phyloP scores from a whole-genome alignment of 495 filamentous ascomycete species.

The Aspergillus mulundensis region DNA sequence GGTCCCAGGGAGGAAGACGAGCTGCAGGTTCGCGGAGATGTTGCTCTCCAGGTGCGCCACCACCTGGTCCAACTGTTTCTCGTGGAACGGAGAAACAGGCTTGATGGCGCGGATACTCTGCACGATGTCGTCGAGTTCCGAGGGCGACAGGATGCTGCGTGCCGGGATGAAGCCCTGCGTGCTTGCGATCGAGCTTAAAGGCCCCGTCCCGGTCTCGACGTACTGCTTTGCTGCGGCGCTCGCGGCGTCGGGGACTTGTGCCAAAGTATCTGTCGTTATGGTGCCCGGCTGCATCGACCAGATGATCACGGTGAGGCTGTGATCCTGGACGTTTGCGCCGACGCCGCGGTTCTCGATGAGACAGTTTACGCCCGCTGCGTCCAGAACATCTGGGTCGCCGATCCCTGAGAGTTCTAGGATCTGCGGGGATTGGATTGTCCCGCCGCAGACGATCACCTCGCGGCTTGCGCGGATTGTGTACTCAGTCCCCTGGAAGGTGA shows the following conservation, averaged over 20 bases:
- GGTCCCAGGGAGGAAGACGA: constrained; percentile 19
- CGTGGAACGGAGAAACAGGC: constrained; percentile 21
- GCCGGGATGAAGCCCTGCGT: constrained; percentile 27
- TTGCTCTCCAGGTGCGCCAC: constrained; percentile 23
- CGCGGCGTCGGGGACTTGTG: constrained; percentile 25
- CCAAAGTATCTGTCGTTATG: constrained; percentile 31
- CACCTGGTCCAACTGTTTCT: constrained; percentile 23
- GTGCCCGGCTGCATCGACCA: constrained; percentile 32
- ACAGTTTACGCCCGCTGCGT: constrained; percentile 30
- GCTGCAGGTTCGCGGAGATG: constrained; percentile 24
- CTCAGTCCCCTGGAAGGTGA: constrained; percentile 31
- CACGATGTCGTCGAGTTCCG: constrained; percentile 19
- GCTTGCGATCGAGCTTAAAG: constrained; percentile 13
- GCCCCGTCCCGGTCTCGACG: constrained; percentile 10
- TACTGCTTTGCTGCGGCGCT: constrained; percentile 19
- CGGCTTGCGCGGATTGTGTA: constrained; percentile 42
- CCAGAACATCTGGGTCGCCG: constrained; percentile 31
- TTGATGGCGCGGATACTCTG: constrained; percentile 20
- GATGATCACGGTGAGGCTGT: constrained; percentile 17
- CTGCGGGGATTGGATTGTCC: constrained; percentile 49
- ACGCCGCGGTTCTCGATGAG: constrained; percentile 36
- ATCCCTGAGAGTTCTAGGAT: constrained; percentile 57
- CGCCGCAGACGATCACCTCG: constrained; percentile 53
- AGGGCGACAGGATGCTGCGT: constrained; percentile 18
- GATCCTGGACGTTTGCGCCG: constrained; percentile 48